Percentiles rank a stretch among this genome's conserved stretches.
Conservation (phyloP, 768 basidiomycete genomes). For the Calocybe indica region DNA sequence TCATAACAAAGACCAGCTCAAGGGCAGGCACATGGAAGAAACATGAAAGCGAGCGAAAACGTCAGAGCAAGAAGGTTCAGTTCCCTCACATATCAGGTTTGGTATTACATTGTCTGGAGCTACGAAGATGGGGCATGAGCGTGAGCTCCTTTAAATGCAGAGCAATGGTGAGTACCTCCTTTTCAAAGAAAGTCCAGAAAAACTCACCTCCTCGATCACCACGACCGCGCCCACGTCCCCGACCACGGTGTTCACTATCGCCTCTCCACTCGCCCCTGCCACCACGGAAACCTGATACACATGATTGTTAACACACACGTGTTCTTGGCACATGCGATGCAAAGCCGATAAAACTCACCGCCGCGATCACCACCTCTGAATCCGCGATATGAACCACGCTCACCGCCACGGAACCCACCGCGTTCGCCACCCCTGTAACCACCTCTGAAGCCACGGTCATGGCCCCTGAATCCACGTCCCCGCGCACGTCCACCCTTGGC, state of each 20-base stretch:
- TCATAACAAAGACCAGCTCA: too few species aligned
- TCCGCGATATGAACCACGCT: conserved; percentile 16
- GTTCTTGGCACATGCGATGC: background rate
- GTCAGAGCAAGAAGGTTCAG: too few species aligned
- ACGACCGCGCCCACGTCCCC: conserved; percentile 34
- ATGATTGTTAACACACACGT: background rate
- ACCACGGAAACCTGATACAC: conserved; percentile 24
- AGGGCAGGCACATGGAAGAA: background rate
- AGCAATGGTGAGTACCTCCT: too few species aligned
- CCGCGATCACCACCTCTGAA: conserved; percentile 27
- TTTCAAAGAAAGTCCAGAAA: background rate
- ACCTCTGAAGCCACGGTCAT: conserved; percentile 24
- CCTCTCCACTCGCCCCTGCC: conserved; percentile 45
- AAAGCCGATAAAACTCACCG: conserved; percentile 13
- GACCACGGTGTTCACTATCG: conserved; percentile 36
- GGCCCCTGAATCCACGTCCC: conserved; percentile 33
- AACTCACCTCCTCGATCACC: conserved; percentile 30
- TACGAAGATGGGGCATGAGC: background rate
- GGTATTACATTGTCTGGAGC: too few species aligned
- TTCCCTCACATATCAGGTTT: too few species aligned
- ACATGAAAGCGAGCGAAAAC: background rate
- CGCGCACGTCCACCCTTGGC: conserved; percentile 45
- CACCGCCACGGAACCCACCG: conserved; percentile 27
- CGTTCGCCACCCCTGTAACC: conserved; percentile 24
- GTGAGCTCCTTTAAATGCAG: background rate